Evolutionary conservation across 495 filamentous ascomycete genomes (phyloP).

Genomic region (Podospora pseudocomata): DNA sequence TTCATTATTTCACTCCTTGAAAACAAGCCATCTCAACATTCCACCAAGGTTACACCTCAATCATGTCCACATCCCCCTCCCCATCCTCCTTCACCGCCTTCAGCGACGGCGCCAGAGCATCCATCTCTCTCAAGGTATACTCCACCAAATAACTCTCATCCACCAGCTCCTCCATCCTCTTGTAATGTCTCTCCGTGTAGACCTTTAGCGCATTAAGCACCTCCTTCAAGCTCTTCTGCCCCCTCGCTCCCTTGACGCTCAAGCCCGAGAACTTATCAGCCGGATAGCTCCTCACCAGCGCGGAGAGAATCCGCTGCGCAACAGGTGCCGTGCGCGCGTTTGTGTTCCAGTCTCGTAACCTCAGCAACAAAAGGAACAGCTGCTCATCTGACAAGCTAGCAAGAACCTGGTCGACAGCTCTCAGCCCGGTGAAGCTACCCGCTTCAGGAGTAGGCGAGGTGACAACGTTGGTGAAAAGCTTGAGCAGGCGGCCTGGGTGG

Average conservation of each 20-base stretch:
- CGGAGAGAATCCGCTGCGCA: slow-evolving; percentile 79
- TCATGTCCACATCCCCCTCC: slow-evolving; percentile 44
- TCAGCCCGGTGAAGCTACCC: slow-evolving; percentile 65
- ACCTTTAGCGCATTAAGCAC: slow-evolving; percentile 75
- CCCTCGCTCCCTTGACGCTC: slow-evolving; percentile 59
- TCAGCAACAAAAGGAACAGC: slow-evolving; percentile 69
- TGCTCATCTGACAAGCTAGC: slow-evolving; percentile 75
- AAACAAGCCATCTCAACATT: background rate
- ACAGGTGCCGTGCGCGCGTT: slow-evolving; percentile 83
- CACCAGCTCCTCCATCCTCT: slow-evolving; percentile 78
- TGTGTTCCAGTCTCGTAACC: slow-evolving; percentile 93
- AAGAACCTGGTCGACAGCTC: slow-evolving; percentile 81
- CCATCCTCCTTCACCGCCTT: slow-evolving; percentile 28
- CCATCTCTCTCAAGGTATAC: slow-evolving; percentile 92
- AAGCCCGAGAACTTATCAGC: slow-evolving; percentile 60
- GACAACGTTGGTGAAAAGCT: slow-evolving; percentile 76
- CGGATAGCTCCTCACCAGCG: slow-evolving; percentile 73
- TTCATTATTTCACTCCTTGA: background rate
- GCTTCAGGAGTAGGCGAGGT: slow-evolving; percentile 57
- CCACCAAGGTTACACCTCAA: slow-evolving; percentile 25
- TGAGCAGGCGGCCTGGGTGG: slow-evolving; percentile 80
- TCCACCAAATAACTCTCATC: slow-evolving; percentile 94
- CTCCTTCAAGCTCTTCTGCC: slow-evolving; percentile 68
- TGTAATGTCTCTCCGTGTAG: slow-evolving; percentile 91
- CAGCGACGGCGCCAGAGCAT: slow-evolving; percentile 55